Evolutionary conservation across 2,329 filamentous ascomycete species (phyloP).

Genomic region (Nigrospora sphaerica): DNA sequence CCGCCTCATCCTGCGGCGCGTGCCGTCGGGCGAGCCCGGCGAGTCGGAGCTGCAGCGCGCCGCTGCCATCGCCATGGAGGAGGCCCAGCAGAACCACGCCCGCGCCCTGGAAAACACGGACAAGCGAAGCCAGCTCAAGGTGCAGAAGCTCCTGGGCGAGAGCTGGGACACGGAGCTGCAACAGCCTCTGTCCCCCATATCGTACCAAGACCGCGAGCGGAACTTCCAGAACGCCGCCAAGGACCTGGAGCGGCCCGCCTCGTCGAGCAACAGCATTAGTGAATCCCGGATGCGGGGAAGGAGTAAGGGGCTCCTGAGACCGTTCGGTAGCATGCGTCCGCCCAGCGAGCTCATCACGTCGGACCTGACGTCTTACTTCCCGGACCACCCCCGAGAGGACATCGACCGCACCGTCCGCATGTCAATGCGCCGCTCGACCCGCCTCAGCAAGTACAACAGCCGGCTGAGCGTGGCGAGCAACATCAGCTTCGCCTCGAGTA

Average conservation of each 20-base stretch:
- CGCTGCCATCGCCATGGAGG: conserved; percentile 82
- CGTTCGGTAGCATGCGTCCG: conserved; percentile 86
- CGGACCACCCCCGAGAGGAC: conserved; percentile 85
- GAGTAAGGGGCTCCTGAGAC: conserved; percentile 54
- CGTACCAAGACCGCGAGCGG: conserved; percentile 62
- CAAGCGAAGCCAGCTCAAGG: conserved; percentile 76
- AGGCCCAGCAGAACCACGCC: conserved; percentile 67
- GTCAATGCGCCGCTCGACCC: conserved; percentile 82
- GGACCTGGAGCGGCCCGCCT: conserved; percentile 50
- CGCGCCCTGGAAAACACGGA: conserved; percentile 58
- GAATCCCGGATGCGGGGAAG: conserved; percentile 28
- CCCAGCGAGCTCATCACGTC: conserved; percentile 97
- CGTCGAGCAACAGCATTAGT: conserved; percentile 30
- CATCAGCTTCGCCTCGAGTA: conserved; percentile 83
- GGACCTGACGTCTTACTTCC: conserved; percentile 94
- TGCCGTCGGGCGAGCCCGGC: conserved; percentile 86
- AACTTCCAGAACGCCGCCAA: conserved; percentile 54
- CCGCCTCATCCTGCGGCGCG: conserved; percentile 82
- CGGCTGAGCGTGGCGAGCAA: conserved; percentile 91
- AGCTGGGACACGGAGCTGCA: conserved; percentile 73
- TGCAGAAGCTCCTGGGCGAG: conserved; percentile 84
- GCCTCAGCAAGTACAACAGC: conserved; percentile 87
- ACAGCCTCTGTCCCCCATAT: conserved; percentile 79
- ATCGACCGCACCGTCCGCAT: conserved; percentile 93
- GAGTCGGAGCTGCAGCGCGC: conserved; percentile 80